phyloP scores from a whole-genome alignment of 2,329 filamentous ascomycete species.

The Lecanosticta acicola region DNA sequence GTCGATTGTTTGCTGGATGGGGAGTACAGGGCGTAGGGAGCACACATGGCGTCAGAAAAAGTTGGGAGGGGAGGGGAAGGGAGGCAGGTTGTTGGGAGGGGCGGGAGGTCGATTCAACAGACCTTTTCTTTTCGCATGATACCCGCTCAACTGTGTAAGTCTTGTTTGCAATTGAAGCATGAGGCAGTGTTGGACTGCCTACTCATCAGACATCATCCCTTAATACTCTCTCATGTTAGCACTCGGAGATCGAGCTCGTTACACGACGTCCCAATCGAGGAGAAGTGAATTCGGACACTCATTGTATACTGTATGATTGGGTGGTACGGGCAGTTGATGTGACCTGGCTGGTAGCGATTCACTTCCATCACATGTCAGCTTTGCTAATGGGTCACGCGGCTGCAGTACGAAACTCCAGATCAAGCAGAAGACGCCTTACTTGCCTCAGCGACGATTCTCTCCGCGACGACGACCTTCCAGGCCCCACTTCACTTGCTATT shows the following conservation, averaged over 20 bases:
- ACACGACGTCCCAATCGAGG: too few species aligned
- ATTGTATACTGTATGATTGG: too few species aligned
- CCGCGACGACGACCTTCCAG: neutral
- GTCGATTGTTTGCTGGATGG: slow-evolving; percentile 7
- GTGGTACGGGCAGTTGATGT: too few species aligned
- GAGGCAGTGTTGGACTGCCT: neutral
- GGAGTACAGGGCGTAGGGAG: slow-evolving; percentile 10
- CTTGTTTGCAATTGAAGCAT: slow-evolving; percentile 1
- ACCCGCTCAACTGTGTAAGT: slow-evolving; percentile 35
- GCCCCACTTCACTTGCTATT: slow-evolving; percentile 1
- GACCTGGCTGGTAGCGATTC: too few species aligned
- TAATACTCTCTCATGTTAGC: too few species aligned
- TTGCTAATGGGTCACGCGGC: neutral
- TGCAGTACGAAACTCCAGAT: neutral
- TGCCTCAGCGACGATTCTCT: too few species aligned
- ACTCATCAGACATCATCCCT: too few species aligned
- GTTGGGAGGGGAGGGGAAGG: slow-evolving; percentile 5
- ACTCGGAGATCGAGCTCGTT: too few species aligned
- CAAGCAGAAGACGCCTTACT: neutral
- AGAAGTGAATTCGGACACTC: too few species aligned
- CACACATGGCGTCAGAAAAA: slow-evolving; percentile 10
- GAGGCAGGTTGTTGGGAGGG: slow-evolving; percentile 5
- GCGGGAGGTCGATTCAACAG: slow-evolving; percentile 29
- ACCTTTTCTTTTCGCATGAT: slow-evolving; percentile 25
- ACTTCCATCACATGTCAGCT: slow-evolving; percentile 2